Evolutionary conservation across 805 yeast genomes (phyloP).

Genomic region (Zygosaccharomyces siamensis): DNA sequence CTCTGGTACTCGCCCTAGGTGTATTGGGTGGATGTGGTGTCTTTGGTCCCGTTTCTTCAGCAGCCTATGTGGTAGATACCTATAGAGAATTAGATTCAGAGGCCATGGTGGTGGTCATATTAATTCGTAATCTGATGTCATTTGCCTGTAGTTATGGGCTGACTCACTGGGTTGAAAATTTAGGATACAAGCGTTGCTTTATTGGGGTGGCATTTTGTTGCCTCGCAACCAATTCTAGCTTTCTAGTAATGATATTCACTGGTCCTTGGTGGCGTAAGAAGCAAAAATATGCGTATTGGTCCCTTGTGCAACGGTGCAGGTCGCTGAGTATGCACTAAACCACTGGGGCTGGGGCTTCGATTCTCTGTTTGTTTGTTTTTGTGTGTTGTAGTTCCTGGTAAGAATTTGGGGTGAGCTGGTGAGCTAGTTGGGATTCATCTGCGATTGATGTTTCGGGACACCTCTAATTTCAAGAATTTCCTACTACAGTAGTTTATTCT

Average conservation of each 20-base stretch:
- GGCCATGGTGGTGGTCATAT: conserved; percentile 52
- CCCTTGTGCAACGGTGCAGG: conserved; percentile 3
- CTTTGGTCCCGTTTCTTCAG: conserved; percentile 48
- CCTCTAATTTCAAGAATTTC: no score
- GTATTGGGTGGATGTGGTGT: conserved; percentile 50
- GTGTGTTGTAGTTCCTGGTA: no score
- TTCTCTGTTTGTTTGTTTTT: no score
- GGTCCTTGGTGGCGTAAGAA: conserved; percentile 13
- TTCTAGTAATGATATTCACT: conserved; percentile 32
- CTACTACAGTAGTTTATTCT: no score
- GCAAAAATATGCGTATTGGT: conserved; percentile 3
- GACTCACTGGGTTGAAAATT: conserved; percentile 50
- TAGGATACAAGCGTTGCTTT: conserved; percentile 53
- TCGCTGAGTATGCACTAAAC: conserved; percentile 20
- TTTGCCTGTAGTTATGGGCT: conserved; percentile 58
- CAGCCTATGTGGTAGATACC: conserved; percentile 52
- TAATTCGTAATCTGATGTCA: conserved; percentile 54
- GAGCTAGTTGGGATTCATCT: no score
- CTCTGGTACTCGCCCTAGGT: conserved; percentile 51
- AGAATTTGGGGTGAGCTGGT: no score
- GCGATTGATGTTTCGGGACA: no score
- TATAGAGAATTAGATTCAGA: conserved; percentile 50
- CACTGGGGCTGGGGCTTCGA: neutral
- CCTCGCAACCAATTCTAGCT: conserved; percentile 43
- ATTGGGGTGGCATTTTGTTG: conserved; percentile 52